Base-by-base conservation (phyloP, 2,329 filamentous ascomycete genomes). In the Cladosporium cucumerinum region DNA sequence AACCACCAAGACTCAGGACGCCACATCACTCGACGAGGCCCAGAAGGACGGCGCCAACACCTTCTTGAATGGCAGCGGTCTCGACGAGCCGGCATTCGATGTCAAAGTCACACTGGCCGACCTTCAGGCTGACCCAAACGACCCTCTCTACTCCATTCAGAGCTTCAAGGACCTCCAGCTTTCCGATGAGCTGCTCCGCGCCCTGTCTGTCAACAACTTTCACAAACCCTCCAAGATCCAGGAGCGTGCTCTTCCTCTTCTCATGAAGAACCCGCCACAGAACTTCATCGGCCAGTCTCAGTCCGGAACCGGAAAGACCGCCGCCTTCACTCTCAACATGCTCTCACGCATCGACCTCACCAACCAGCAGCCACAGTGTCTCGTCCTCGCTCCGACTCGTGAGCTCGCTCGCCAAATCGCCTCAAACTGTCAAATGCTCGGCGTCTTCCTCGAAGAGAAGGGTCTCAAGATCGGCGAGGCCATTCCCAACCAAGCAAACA, bases 241-340 rank as follows among this genome's bases (percentile, higher is more conserved):
- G 81, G 95, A 97, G 78, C 92, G 90, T 72, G 95, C 95, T 1
- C 85, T 99, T 21, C 95, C 95, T 30, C 84, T 99, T 63, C 90
- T 99, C 74, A 86, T 99, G 68, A 82, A 86, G 72, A 84, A 97
- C 74, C 94, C 95, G n/a, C 90, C 94, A 0, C 85, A 85, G 69
- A 98, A 98, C 79, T 90, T 99, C 85, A 94, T 99, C 74, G 95
- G 93, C 3, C 95, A 99, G 80, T 99, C 95, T n/a, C 95, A 99
- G 78, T 99, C 95, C 2, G 95, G 95, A 72, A 99, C 95, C 23
- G 95, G 95, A 74, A 99, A 99, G 83, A 99, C 95, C 0, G 95
- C 93, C 23, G 95, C 95, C 25, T 99, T 99, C 77, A 91, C 95
- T 54, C 89, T 97, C 67, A 96, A 96, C 67, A 90, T 96, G 66